These are phyloP conservation scores for Ophiostoma quercus DNA, from an alignment of 2,329 filamentous ascomycete species.

Conservation along the genomic window DNA sequence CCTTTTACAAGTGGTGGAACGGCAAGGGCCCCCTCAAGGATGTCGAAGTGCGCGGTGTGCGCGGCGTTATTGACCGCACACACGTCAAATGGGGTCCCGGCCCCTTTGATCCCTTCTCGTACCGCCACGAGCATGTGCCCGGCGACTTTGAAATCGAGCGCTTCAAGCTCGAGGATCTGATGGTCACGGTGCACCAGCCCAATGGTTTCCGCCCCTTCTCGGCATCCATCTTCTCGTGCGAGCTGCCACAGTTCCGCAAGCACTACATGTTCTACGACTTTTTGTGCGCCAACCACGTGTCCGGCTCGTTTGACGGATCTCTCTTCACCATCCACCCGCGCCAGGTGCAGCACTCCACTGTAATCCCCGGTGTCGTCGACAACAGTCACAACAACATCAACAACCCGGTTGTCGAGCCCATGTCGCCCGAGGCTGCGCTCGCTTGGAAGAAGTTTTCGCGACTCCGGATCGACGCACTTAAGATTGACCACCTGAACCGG, in stretches of 20 bases:
- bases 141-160: conserved; percentile 96
- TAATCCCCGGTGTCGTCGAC: conserved; percentile 46
- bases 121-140: conserved; percentile 78
- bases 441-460: conserved; percentile 95
- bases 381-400: conserved; percentile 56
- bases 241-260: conserved; percentile 85
- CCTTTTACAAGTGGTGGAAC: conserved; percentile 99
- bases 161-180: conserved; percentile 90
- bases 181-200: conserved; percentile 89
- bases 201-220: conserved; percentile 88
- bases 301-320: conserved; percentile 89
- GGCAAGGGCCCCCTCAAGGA: conserved; percentile 86
- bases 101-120: conserved; percentile 74
- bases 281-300: conserved; percentile 90
- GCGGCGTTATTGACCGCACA: conserved; percentile 87
- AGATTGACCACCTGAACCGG: conserved; percentile 91
- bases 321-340: conserved; percentile 95
- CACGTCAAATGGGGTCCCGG: conserved; percentile 67
- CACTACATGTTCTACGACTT: conserved; percentile 99
- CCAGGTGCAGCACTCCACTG: conserved; percentile 68
- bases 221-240: conserved; percentile 92
- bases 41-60: conserved; percentile 88
- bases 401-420: conserved; percentile 23
- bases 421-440: conserved; percentile 23
- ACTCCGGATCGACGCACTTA: conserved; percentile 85